phyloP scores from a whole-genome alignment of 2,329 filamentous ascomycete species.

The Exophiala sideris region DNA sequence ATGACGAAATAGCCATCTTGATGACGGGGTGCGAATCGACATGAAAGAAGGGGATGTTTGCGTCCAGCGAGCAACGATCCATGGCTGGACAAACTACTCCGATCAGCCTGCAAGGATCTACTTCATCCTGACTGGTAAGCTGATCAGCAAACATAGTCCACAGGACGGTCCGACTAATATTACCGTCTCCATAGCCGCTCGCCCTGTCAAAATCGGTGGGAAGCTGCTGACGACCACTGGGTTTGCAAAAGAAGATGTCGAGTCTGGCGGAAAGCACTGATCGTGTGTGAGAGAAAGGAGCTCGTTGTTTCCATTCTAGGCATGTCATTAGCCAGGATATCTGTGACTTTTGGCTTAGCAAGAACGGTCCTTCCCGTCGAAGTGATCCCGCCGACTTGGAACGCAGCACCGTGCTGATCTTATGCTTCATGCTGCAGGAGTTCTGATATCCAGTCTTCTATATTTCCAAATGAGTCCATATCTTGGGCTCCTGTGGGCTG shows the following conservation, averaged over 20 bases:
- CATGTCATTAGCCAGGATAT: no score
- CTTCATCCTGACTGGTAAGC: slow-evolving; percentile 22
- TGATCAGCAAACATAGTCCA: neutral
- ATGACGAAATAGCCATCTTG: neutral
- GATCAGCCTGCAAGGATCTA: slow-evolving; percentile 24
- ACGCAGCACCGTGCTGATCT: neutral
- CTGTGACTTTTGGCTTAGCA: neutral
- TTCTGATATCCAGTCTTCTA: neutral
- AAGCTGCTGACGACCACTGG: no score
- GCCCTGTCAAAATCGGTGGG: no score
- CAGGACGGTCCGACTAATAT: no score
- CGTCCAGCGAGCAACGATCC: slow-evolving; percentile 31
- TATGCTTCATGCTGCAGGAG: neutral
- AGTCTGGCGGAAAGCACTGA: no score
- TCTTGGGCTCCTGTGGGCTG: neutral
- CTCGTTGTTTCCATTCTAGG: no score
- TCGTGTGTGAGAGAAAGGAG: no score
- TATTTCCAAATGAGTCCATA: neutral
- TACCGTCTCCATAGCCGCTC: no score
- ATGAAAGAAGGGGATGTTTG: slow-evolving; percentile 28
- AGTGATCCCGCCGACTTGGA: no score
- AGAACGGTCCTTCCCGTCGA: neutral
- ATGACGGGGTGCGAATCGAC: slow-evolving; percentile 26
- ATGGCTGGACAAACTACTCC: slow-evolving; percentile 29
- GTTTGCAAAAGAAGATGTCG: no score